Evolutionary conservation across 2,329 filamentous ascomycete genomes (phyloP).

Genomic region (Parascedosporium putredinis): DNA sequence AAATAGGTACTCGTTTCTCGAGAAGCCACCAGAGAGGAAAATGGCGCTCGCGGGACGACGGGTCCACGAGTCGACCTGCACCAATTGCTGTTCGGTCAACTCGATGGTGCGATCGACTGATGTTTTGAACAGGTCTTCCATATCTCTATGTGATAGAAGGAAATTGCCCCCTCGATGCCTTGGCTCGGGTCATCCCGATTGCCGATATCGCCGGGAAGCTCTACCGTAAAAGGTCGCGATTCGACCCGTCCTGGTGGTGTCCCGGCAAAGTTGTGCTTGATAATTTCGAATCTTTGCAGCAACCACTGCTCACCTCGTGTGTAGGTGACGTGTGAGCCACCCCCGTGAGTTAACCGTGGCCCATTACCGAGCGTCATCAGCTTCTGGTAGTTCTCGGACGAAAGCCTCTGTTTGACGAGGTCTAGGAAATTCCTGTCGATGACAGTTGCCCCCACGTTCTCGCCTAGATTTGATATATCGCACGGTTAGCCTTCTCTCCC

Average conservation of each 20-base stretch:
- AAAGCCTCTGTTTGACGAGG: slow-evolving; percentile 9
- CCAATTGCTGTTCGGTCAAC: not conserved
- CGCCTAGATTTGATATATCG: not conserved
- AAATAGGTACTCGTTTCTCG: slow-evolving; percentile 12
- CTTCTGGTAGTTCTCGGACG: slow-evolving; percentile 3
- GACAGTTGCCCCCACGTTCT: slow-evolving; percentile 9
- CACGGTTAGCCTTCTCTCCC: no score
- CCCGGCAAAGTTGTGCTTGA: slow-evolving; percentile 12
- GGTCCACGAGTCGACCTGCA: slow-evolving; percentile 11
- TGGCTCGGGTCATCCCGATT: slow-evolving; percentile 3
- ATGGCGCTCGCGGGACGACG: slow-evolving; percentile 2
- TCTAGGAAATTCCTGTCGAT: slow-evolving; percentile 12
- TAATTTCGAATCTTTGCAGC: slow-evolving; percentile 10
- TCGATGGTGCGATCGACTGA: not conserved
- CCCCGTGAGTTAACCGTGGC: not conserved
- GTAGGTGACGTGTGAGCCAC: not conserved
- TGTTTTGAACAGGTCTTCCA: slow-evolving; percentile 12
- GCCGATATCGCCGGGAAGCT: slow-evolving; percentile 7
- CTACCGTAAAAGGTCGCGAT: not conserved
- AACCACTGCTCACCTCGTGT: slow-evolving; percentile 8
- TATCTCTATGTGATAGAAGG: slow-evolving; percentile 2
- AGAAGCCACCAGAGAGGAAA: slow-evolving; percentile 14
- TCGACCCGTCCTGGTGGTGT: not conserved
- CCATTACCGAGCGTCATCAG: slow-evolving; percentile 2
- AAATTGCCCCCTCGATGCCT: slow-evolving; percentile 3